Conservation (phyloP, 352 stramenopile species). For the Thalassiosira livingstoniorum region DNA sequence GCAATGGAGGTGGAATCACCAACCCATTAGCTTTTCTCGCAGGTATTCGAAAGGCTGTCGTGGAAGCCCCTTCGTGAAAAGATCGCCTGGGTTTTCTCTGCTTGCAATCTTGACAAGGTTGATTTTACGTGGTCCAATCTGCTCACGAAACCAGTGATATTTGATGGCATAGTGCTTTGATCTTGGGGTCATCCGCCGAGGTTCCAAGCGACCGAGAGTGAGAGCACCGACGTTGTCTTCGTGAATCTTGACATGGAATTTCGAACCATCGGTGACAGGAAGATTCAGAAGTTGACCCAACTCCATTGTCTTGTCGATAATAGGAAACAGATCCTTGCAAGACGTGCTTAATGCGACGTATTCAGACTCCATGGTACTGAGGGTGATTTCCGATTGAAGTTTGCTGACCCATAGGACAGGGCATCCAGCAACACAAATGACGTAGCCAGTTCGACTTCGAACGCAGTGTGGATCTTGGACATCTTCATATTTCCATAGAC, state of each 20-base stretch:
- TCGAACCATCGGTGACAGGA: background rate
- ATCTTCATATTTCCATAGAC: background rate
- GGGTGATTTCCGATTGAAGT: conserved; percentile 7
- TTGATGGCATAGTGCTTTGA: conserved; percentile 6
- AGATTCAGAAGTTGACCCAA: background rate
- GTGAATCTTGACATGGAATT: background rate
- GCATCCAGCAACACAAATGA: background rate
- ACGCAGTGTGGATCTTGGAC: background rate
- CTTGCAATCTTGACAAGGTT: conserved; percentile 1
- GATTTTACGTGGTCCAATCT: background rate
- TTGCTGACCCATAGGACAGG: conserved; percentile 5
- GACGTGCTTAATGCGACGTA: background rate
- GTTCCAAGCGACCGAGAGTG: background rate
- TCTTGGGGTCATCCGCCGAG: conserved; percentile 1
- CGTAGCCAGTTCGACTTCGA: conserved; percentile 3
- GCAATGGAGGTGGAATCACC: background rate
- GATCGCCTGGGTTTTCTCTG: background rate
- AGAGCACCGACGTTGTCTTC: conserved; percentile 16
- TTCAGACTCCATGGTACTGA: conserved; percentile 5
- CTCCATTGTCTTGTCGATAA: background rate
- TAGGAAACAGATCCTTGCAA: conserved; percentile 14
- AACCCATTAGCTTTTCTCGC: background rate
- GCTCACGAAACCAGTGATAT: conserved; percentile 20
- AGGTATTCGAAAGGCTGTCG: background rate
- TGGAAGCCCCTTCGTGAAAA: background rate